Evolutionary conservation across 257 asterid species (phyloP).

Genomic region (Solanum chilense): DNA sequence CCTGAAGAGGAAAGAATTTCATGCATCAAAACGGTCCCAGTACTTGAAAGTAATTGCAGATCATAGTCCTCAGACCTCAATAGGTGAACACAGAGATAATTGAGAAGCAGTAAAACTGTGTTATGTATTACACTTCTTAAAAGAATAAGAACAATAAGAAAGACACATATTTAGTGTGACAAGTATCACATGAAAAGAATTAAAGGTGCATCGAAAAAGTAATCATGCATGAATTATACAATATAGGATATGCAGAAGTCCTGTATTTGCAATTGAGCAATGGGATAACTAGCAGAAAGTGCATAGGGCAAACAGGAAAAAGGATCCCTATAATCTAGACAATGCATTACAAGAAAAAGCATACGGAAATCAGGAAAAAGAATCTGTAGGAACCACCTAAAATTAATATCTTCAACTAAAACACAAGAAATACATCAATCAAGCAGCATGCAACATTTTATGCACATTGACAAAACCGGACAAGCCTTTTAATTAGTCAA

Average conservation of each 20-base stretch:
- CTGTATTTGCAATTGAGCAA: not conserved
- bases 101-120: not conserved
- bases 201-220: not conserved
- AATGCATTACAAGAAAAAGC: not conserved
- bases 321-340: not conserved
- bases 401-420: not conserved
- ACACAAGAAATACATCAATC: not conserved
- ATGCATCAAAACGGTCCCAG: not conserved
- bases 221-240: not conserved
- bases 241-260: not conserved
- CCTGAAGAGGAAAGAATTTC: slow-evolving; percentile 20
- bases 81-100: not conserved
- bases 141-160: not conserved
- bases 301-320: not conserved
- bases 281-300: not conserved
- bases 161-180: not conserved
- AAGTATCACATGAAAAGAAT: not conserved
- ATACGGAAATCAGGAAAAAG: not conserved
- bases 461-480: not conserved
- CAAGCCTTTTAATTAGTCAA: not conserved
- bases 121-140: not conserved
- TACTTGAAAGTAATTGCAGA: not conserved
- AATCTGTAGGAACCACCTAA: not conserved
- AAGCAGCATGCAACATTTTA: not conserved
- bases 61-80: not conserved